phyloP scores from a whole-genome alignment of 306 rosid species.

The Begonia fuchsioides region DNA sequence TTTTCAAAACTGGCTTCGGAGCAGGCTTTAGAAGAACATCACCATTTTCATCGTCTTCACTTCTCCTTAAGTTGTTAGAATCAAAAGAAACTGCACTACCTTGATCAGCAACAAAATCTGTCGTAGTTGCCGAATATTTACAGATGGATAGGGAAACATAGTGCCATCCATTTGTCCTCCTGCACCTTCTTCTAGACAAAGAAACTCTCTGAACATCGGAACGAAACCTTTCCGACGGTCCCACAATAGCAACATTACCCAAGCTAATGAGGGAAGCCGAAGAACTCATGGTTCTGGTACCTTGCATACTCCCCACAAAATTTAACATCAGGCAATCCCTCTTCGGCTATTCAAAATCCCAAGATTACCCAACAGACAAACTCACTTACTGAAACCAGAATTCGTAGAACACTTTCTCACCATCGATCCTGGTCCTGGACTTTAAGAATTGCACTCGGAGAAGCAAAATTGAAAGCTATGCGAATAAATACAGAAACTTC shows the following conservation, averaged over 20 bases:
- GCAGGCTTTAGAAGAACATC: slow-evolving; percentile 76
- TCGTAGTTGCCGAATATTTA: slow-evolving; percentile 68
- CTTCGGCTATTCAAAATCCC: slow-evolving; percentile 9
- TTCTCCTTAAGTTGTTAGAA: slow-evolving; percentile 33
- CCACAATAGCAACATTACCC: slow-evolving; percentile 40
- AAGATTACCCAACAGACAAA: slow-evolving; percentile 11
- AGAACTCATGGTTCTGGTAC: slow-evolving; percentile 78
- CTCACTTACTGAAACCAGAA: slow-evolving; percentile 6
- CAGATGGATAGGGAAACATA: slow-evolving; percentile 70
- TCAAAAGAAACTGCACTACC: slow-evolving; percentile 67
- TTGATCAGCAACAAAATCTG: slow-evolving; percentile 77
- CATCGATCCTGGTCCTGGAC: no score
- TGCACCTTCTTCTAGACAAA: slow-evolving; percentile 39
- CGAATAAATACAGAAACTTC: no score
- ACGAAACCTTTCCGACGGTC: slow-evolving; percentile 46
- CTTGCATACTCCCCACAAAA: slow-evolving; percentile 59
- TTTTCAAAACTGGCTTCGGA: slow-evolving; percentile 66
- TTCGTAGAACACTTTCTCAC: no score
- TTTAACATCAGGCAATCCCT: slow-evolving; percentile 22
- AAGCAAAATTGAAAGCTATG: no score
- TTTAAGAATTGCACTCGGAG: no score
- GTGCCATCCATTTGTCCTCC: slow-evolving; percentile 49
- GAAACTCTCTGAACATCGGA: slow-evolving; percentile 51
- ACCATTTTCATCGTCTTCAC: slow-evolving; percentile 35
- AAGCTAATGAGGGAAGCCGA: slow-evolving; percentile 61